phyloP scores from a whole-genome alignment of 331 rosid genomes.

The Acacia concinna region DNA sequence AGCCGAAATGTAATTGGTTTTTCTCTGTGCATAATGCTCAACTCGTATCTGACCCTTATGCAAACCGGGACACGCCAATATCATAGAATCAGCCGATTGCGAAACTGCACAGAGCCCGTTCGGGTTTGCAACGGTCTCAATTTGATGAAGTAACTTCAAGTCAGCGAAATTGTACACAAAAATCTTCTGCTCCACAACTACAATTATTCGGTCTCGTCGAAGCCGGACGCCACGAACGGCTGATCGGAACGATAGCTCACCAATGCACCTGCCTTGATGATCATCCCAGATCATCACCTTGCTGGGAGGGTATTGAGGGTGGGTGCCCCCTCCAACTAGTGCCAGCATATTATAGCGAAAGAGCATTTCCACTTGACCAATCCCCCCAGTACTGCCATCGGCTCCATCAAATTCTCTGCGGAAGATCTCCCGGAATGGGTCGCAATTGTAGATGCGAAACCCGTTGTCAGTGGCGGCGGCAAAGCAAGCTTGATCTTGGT shows the following conservation, averaged over 20 bases:
- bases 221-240: constrained; percentile 65
- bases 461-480: constrained; percentile 80
- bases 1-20: constrained; percentile 66
- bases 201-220: constrained; percentile 66
- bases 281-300: constrained; percentile 92
- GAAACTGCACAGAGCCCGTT: constrained; percentile 88
- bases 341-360: constrained; percentile 68
- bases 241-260: constrained; percentile 74
- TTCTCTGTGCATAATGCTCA: constrained; percentile 64
- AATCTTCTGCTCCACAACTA: constrained; percentile 72
- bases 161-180: constrained; percentile 69
- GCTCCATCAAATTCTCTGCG: constrained; percentile 74
- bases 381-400: constrained; percentile 42
- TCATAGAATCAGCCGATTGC: constrained; percentile 54
- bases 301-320: constrained; percentile 67
- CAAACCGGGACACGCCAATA: constrained; percentile 76
- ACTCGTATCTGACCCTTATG: constrained; percentile 77
- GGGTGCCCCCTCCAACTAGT: constrained; percentile 82
- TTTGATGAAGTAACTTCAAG: constrained; percentile 65
- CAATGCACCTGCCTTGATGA: constrained; percentile 59
- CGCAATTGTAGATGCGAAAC: constrained; percentile 77
- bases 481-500: constrained; percentile 80
- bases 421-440: constrained; percentile 80
- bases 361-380: constrained; percentile 69
- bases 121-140: constrained; percentile 76